Conservation (phyloP, 306 rosid genomes). For the Comarum palustre region DNA sequence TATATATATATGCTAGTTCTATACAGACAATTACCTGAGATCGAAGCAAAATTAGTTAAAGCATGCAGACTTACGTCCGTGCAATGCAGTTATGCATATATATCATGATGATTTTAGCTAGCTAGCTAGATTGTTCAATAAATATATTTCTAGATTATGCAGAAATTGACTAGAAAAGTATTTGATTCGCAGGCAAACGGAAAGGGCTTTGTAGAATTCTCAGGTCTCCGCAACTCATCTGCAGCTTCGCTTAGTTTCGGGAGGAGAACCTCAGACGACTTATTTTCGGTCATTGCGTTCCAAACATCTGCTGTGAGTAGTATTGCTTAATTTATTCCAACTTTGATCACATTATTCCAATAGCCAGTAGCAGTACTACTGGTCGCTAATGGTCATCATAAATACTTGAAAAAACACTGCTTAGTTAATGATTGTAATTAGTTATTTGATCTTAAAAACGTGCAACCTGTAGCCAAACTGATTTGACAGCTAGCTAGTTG, state of each 20-base stretch:
- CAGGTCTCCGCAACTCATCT: conserved; percentile 68
- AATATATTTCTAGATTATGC: not conserved
- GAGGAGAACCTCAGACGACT: conserved; percentile 69
- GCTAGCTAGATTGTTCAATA: not conserved
- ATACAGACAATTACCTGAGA: not conserved
- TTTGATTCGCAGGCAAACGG: conserved; percentile 48
- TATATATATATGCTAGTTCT: not conserved
- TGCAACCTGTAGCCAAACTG: not conserved
- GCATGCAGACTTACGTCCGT: not conserved
- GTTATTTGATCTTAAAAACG: not conserved
- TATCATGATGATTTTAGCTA: not conserved
- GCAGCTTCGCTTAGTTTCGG: conserved; percentile 53
- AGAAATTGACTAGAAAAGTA: not conserved
- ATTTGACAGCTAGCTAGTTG: not conserved
- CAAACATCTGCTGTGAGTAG: conserved; percentile 87
- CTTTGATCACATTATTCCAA: not conserved
- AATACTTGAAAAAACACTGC: not conserved
- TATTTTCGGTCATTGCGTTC: conserved; percentile 60
- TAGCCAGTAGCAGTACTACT: not conserved
- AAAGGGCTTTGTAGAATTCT: conserved; percentile 75
- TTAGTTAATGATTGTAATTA: not conserved
- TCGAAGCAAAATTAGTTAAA: not conserved
- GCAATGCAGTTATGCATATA: not conserved
- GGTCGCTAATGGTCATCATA: not conserved
- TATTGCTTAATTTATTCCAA: not conserved